Base-by-base conservation (phyloP, 495 filamentous ascomycete genomes). In the Penicillium longicatenatum region DNA sequence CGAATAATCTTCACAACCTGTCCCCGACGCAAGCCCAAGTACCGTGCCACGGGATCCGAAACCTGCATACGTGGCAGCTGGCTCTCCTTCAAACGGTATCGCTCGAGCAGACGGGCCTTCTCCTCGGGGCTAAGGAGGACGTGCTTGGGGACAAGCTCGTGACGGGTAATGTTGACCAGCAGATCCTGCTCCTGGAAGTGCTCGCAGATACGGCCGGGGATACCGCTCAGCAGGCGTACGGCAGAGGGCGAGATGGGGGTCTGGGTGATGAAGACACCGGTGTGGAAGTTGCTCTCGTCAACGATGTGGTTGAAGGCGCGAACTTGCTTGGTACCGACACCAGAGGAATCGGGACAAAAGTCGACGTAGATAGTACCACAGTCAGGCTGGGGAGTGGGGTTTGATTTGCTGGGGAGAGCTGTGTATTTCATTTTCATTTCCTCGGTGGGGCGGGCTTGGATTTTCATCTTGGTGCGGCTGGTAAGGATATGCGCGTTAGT, bases 1-100 rank as follows among this genome's bases (percentile, higher is more conserved):
- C 94, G 80, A 52, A 98, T 95, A 63, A 98, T 98, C 85, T 98
- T 98, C 56, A 98, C 95, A 12, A 98, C 92, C 79, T 98, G 92
- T 3, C 94, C 92, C 65, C 91, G 84, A 77, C 91, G 87, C 73
- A 98, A 78, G 19, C 95, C 94, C 50, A 97, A 75, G 74, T 97
- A 98, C 68, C 88, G 85, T 33, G 94, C 90, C 35, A 98, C 91
- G 14, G 94, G 94, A 76, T 98, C 94, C 45, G 87, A 88, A 50
- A 87, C 79, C 75, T 96, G 86, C 58, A 98, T 98, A 54, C 94
- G 83, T 11, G 94, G 94, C 67, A 98, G 75, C 77, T 98, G 94
- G 33, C 89, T 96, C 82, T 98, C 94, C 86, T 97, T 97, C 66
- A 98, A 78, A 50, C 94, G 82, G 75, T 98, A 98, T 50, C 94